Evolutionary conservation across 176 grass and related monocot species (phyloP), one percentile per base, ranked within the genome.

Genomic region (Oryza nivara): DNA sequence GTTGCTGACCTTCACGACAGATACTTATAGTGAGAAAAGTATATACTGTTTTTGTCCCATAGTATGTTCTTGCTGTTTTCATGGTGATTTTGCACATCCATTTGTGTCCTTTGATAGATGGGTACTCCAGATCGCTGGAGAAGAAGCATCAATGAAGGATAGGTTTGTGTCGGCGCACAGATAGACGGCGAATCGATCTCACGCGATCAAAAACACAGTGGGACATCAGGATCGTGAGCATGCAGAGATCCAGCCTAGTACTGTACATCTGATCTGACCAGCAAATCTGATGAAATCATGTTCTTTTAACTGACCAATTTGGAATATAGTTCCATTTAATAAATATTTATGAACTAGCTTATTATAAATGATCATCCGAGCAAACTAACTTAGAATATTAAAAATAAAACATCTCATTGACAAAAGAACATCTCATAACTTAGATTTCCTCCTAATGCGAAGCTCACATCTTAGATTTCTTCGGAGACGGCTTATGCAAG

Each of bases 121-220:
- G 69, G 19, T 6, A 56, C 51, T 58, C 54, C 54, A 58, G 16
- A 58, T 58, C 1, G 54, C 70, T 45, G 77, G 34, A 75, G 73
- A 86, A 26, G 41, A 45, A 52, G 46, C 77, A 81, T 75, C 70
- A 67, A 67, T 3, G 47, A 4, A 49, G 6, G 43, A 28, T 47
- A 67, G 79, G 69, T 22, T 38, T 38, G 45, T 30, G 44, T 80
- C 61, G 58, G 60, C 45, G 70, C 69, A 74, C 58, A 45, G 28
- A 58, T 15, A 56, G 54, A 58, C 16, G 7, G 68, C n/a, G 65
- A 30, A 70, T 67, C 70, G 26, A 56, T 67, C 58, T 52, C 43
- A 5, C 44, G 70, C 72, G 60, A 74, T 45, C 84, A 4, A 41
- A 47, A 6, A 66, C 20, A 47, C 17, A 60, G 19, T 65, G 19